Evolutionary conservation across 805 yeast genomes (phyloP), one percentile per base, ranked within the genome.

Genomic region (Kodamaea jinghongensis): DNA sequence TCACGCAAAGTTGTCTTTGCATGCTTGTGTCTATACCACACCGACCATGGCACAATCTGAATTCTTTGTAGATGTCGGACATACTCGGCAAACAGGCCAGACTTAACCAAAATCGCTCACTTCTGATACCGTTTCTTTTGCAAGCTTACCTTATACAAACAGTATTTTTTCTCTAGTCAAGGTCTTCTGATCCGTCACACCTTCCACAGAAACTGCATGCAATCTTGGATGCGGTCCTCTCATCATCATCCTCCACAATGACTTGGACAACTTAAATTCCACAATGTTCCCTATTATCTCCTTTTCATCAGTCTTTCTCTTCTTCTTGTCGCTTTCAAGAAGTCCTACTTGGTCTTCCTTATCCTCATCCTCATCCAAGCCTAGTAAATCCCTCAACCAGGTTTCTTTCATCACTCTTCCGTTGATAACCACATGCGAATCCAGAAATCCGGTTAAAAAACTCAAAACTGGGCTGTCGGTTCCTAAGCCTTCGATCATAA

Each of bases 221-320:
- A 65, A 43, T 25, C 61, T 45, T 1, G 51, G 40, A 17, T 43
- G 42, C 16, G 50, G 44, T 1, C 59, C 62, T 13, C 60, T 46
- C 45, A 53, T 46, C 14, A 52, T 37, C 25, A 64, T 36, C 15
- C 62, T 56, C 78, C 78, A 76, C 42, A 70, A 65, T 2, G 77
- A 67, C 42, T 60, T 63, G 10, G 60, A 43, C 5, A 77, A 30
- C 37, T 62, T 63, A 32, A 76, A 58, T 39, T 70, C 73, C n/a
- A 75, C 62, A 2, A 69, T 54, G 30, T 67, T 72, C 3, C 72
- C 73, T 12, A 35, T 44, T 4, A 47, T 26, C 5, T 31, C 40
- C 14, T 32, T 36, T 26, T 34, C 15, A 16, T 31, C 31, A 32
- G 38, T 15, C 23, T 49, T 45, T 4, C 49, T 36, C 20, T 41